Evolutionary conservation across 768 basidiomycete genomes (phyloP), one percentile per base, ranked within the genome.

Genomic region (Mycena rebaudengoi): DNA sequence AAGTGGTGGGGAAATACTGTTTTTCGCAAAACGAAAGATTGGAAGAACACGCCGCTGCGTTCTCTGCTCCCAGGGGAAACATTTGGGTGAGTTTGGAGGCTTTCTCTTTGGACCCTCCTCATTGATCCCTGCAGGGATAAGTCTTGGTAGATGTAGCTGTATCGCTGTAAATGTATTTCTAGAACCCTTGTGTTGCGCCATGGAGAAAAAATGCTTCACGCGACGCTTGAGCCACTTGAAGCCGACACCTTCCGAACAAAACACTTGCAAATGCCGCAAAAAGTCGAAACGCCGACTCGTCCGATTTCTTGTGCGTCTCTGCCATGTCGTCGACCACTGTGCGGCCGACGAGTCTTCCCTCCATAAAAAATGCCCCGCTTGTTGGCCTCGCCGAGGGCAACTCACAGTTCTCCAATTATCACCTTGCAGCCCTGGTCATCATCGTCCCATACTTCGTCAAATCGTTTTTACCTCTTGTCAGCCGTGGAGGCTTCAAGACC

Each of bases 361-460:
- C 91, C 60, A 94, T 96, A 33, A 91, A 92, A 76, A 96, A 96
- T 69, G 91, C 94, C 7, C 94, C 94, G 16, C 79, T 93, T 65
- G 80, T 90, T 43, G 91, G 91, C 61, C 88, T 95, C 52, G 91
- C 86, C 2, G 94, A 96, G 78, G 95, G 95, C 46, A 95, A 91
- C 73, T 91, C 90, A 69, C 82, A 86, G 60, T 97, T 96, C 82
- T 88, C 82, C 76, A 97, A 97, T 72, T 61, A 77, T 62, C 92
- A 95, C 57, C 88, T 99, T 64, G 92, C 89, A 11, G 85, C 81
- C 18, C 83, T 89, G 74, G 83, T 98, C 74, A 73, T 98, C 69
- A 83, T 86, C 71, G 87, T 94, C 18, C 96, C 98, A 13, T 97
- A 88, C 80, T 32, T 98, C 62, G 76, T 97, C 76, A 96, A 96